These are phyloP conservation scores for Pestalotiopsis sp. DNA, from an alignment of 2,329 filamentous ascomycete genomes.

Conservation along the genomic window DNA sequence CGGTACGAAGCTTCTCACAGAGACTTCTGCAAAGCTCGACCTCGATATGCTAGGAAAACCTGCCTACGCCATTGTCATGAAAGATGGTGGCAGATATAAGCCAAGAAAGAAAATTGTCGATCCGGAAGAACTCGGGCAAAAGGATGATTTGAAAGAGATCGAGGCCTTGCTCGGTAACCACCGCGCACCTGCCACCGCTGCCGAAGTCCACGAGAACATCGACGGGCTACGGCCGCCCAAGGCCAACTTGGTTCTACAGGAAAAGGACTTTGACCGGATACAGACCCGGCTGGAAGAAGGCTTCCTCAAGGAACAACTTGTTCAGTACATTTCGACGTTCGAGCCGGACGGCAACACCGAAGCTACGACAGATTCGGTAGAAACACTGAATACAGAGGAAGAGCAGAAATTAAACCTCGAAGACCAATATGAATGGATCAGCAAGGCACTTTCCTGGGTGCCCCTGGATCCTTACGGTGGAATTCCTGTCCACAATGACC, in stretches of 20 bases:
- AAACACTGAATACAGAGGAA: not conserved
- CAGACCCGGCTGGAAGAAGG: constrained; percentile 40
- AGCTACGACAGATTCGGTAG: not conserved
- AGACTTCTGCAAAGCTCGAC: constrained; percentile 26
- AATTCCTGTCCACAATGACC: not conserved
- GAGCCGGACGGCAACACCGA: constrained; percentile 9
- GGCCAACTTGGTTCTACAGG: constrained; percentile 38
- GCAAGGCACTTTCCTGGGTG: constrained; percentile 43
- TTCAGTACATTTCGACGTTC: constrained; percentile 38
- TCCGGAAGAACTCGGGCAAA: not conserved
- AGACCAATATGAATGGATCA: constrained; percentile 41
- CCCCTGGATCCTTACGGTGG: constrained; percentile 27
- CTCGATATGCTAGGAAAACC: constrained; percentile 39
- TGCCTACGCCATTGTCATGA: constrained; percentile 51
- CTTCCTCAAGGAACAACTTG: constrained; percentile 51
- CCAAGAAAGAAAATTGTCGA: constrained; percentile 7
- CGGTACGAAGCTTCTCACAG: constrained; percentile 26
- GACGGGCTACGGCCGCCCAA: constrained; percentile 52
- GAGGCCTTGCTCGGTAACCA: constrained; percentile 32
- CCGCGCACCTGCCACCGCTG: constrained; percentile 24
- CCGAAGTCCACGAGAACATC: constrained; percentile 48
- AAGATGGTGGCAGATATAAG: constrained; percentile 29
- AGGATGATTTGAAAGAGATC: constrained; percentile 30
- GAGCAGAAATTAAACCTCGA: not conserved
- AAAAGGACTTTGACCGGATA: constrained; percentile 44